Evolutionary conservation across 192 early-diverging fungal species (phyloP).

Genomic region (Spinellus fusiger): DNA sequence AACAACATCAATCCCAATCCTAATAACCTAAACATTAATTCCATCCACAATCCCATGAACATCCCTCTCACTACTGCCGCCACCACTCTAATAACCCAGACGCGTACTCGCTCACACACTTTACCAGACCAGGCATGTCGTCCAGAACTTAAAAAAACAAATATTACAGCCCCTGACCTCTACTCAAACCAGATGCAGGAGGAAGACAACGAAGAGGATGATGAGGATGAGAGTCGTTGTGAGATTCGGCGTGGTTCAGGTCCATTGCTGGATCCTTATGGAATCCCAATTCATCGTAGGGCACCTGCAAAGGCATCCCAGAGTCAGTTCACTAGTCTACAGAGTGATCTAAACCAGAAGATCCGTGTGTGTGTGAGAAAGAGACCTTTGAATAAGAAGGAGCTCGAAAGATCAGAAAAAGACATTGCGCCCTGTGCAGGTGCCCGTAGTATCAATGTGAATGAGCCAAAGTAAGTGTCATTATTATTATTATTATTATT

Average conservation of each 20-base stretch:
- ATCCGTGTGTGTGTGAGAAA: slow-evolving; percentile 98
- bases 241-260: slow-evolving; percentile 26
- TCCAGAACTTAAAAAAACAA: slow-evolving; percentile 7
- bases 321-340: slow-evolving; percentile 12
- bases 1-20: not conserved
- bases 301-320: not conserved
- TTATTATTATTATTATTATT: not conserved
- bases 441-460: slow-evolving; percentile 69
- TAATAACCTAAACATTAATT: too few relatives aligned
- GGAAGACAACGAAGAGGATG: slow-evolving; percentile 15
- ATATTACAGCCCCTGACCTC: not conserved
- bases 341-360: slow-evolving; percentile 65
- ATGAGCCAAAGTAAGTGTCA: slow-evolving; percentile 84
- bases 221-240: slow-evolving; percentile 5
- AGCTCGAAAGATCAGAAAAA: slow-evolving; percentile 71
- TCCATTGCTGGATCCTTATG: slow-evolving; percentile 69
- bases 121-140: slow-evolving; percentile 5
- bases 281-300: slow-evolving; percentile 45
- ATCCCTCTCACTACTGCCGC: not conserved
- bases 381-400: slow-evolving; percentile 86
- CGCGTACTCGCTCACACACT: slow-evolving; percentile 14
- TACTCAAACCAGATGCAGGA: not conserved
- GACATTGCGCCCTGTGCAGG: slow-evolving; percentile 73
- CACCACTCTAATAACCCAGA: slow-evolving; percentile 2
- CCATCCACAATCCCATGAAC: too few relatives aligned